Percentiles rank a stretch among this genome's conserved stretches.
Conservation (phyloP, 148 eudicot genomes). For the Polygonum maritimum region DNA sequence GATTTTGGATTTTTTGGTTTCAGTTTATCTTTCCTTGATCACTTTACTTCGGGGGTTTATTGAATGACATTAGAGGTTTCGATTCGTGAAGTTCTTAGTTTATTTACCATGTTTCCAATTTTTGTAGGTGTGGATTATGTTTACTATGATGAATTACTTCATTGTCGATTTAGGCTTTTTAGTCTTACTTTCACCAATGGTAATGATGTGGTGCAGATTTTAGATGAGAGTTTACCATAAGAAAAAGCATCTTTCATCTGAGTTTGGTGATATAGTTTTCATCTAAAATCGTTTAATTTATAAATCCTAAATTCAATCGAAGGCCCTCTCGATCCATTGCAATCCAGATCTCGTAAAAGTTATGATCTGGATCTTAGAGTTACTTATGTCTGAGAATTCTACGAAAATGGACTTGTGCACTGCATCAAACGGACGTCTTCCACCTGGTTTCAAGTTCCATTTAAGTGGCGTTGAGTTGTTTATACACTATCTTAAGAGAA, state of each 20-base stretch:
- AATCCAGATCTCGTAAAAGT: not conserved
- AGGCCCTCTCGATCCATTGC: not conserved
- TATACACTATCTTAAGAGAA: slow-evolving; percentile 65
- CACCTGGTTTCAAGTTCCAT: slow-evolving; percentile 66
- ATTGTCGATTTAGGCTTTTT: not conserved
- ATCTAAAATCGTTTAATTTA: not conserved
- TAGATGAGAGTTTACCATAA: not conserved
- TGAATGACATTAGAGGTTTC: too few species aligned
- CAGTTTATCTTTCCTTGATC: not conserved
- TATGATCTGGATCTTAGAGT: too few species aligned
- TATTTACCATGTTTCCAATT: too few species aligned
- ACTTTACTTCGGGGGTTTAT: too few species aligned
- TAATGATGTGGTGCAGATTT: not conserved
- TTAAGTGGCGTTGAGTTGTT: slow-evolving; percentile 68
- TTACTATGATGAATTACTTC: too few species aligned
- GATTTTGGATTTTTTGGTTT: not conserved
- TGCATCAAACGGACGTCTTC: slow-evolving; percentile 15
- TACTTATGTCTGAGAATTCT: not conserved
- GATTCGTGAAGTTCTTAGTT: too few species aligned
- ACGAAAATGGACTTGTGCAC: not conserved
- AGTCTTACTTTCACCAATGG: not conserved
- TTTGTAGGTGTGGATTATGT: too few species aligned
- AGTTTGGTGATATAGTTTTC: not conserved
- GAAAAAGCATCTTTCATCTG: not conserved
- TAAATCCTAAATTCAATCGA: not conserved